Conservation (phyloP, 345 rosid genomes). For the Anastatica hierochuntica region DNA sequence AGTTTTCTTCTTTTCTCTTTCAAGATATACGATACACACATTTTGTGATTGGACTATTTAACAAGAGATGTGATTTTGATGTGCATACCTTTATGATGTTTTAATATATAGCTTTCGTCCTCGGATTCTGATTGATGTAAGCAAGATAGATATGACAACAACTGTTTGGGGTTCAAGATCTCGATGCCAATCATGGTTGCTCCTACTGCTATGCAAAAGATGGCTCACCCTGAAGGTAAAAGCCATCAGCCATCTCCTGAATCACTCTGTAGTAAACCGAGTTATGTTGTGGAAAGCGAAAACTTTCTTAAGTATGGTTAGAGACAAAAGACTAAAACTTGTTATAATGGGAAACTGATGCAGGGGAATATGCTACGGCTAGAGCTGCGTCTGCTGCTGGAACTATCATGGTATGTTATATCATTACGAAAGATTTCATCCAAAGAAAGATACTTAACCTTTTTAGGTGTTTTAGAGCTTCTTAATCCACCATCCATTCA, state of each 20-base stretch:
- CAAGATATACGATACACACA: not conserved
- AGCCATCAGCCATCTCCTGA: too few relatives aligned
- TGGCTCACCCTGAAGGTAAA: slow-evolving; percentile 94
- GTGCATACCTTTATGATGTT: not conserved
- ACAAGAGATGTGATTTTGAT: not conserved
- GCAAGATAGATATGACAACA: slow-evolving; percentile 60
- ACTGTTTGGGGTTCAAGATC: slow-evolving; percentile 66
- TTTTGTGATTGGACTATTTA: not conserved
- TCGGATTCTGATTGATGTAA: slow-evolving; percentile 68
- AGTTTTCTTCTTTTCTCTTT: slow-evolving; percentile 8
- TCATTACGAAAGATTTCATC: not conserved
- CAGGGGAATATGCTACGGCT: slow-evolving; percentile 82
- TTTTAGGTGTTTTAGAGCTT: not conserved
- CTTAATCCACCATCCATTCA: not conserved
- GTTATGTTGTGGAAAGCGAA: not conserved
- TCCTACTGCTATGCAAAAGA: slow-evolving; percentile 72
- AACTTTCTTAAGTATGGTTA: not conserved
- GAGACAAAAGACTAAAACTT: not conserved
- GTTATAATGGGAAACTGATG: slow-evolving; percentile 8
- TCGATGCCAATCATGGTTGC: slow-evolving; percentile 89
- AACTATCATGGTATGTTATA: slow-evolving; percentile 51
- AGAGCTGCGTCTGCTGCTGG: slow-evolving; percentile 72
- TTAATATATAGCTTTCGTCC: slow-evolving; percentile 46
- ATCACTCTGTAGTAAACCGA: not conserved
- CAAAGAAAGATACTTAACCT: not conserved